Evolutionary conservation across 306 rosid genomes (phyloP).

Genomic region (Sphenostylis stenocarpa): DNA sequence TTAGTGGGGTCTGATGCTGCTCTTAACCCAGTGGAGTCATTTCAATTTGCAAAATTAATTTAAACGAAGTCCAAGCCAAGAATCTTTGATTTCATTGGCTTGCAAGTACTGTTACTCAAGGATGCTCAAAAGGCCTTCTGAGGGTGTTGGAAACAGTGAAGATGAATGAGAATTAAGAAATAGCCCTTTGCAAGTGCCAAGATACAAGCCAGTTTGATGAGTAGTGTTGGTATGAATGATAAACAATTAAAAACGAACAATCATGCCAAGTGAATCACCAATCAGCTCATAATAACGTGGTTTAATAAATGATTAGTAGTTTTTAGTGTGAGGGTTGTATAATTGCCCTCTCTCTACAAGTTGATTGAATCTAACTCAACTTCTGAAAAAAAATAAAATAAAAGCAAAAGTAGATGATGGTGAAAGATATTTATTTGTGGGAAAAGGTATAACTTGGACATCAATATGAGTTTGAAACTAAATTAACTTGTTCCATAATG

Average conservation of each 20-base stretch:
- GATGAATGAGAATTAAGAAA: constrained; percentile 6
- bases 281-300: constrained; percentile 17
- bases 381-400: neutral
- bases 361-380: constrained; percentile 31
- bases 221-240: neutral
- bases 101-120: constrained; percentile 16
- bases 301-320: constrained; percentile 22
- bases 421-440: neutral
- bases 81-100: constrained; percentile 29
- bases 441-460: neutral
- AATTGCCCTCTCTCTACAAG: constrained; percentile 23
- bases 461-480: no score
- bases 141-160: constrained; percentile 28
- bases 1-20: constrained; percentile 27
- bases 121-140: constrained; percentile 23
- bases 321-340: constrained; percentile 25
- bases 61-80: neutral
- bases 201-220: constrained; percentile 12
- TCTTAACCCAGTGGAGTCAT: constrained; percentile 8
- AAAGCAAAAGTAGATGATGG: neutral
- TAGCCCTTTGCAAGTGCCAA: constrained; percentile 23
- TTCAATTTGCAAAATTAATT: neutral
- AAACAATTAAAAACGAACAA: neutral
- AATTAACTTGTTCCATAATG: no score
- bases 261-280: constrained; percentile 21